These are phyloP conservation scores for Cryptosporidium sp. DNA, from an alignment of 169 alveolate species.

Conservation along the genomic window DNA sequence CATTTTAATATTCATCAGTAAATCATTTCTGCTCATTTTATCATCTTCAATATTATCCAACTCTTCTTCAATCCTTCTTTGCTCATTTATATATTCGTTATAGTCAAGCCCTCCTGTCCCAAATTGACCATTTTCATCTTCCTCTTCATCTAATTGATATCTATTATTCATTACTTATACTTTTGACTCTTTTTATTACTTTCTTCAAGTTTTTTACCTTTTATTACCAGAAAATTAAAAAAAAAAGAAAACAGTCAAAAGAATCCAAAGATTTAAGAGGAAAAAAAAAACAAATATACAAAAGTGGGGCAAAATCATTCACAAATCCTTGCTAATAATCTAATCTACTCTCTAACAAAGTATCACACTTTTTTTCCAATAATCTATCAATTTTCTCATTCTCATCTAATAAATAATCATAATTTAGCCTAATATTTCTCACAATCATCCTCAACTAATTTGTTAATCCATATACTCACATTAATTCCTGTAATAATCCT, in stretches of 20 bases:
- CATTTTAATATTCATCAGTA: constrained; percentile 21
- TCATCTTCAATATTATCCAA: constrained; percentile 10
- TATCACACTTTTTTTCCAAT: no score
- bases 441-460: neutral
- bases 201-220: neutral
- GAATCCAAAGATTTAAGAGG: neutral
- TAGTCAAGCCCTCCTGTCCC: neutral
- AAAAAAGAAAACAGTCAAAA: no score
- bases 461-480: neutral
- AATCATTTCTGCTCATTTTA: neutral
- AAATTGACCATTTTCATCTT: neutral
- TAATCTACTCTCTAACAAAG: neutral
- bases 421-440: neutral
- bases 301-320: constrained; percentile 16
- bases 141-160: neutral
- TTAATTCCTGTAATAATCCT: neutral
- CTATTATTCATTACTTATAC: neutral
- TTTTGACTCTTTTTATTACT: neutral
- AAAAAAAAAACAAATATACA: neutral
- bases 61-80: neutral
- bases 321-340: neutral
- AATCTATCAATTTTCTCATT: neutral
- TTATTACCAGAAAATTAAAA: neutral
- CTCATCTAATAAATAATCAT: no score
- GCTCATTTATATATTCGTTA: neutral